Evolutionary conservation across 345 rosid genomes (phyloP).

Genomic region (Citrus cavaleriei): DNA sequence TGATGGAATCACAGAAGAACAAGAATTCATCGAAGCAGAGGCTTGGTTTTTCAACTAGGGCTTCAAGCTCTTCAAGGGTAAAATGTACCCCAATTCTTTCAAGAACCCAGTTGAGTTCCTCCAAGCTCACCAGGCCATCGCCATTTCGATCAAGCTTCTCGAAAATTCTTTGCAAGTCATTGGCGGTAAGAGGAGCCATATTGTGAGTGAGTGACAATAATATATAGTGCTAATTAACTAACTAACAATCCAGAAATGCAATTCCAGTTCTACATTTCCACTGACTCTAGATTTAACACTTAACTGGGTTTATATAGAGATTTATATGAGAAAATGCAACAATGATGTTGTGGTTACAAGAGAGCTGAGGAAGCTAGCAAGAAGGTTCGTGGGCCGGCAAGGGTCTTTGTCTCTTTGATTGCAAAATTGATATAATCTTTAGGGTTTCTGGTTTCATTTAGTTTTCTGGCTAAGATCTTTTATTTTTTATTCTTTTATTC

Average conservation of each 20-base stretch:
- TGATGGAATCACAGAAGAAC: constrained; percentile 38
- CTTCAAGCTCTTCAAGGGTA: constrained; percentile 45
- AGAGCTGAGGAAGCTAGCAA: constrained; percentile 2
- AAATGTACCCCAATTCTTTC: constrained; percentile 26
- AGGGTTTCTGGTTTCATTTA: not conserved
- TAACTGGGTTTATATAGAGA: not conserved
- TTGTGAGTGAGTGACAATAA: not conserved
- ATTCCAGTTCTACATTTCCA: not conserved
- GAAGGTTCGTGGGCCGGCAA: constrained; percentile 10
- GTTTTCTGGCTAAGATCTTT: not conserved
- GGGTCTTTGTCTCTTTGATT: not conserved
- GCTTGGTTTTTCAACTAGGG: constrained; percentile 49
- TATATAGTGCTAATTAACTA: too few relatives aligned
- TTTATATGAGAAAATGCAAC: not conserved
- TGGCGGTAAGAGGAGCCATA: constrained; percentile 17
- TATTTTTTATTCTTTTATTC: too few relatives aligned
- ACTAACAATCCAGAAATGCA: not conserved
- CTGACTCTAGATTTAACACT: not conserved
- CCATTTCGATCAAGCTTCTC: constrained; percentile 36
- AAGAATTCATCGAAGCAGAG: constrained; percentile 59
- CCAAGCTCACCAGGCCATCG: constrained; percentile 38
- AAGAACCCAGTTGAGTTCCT: constrained; percentile 43
- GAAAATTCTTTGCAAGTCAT: constrained; percentile 36
- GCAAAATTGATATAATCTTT: not conserved
- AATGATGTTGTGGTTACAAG: not conserved